Evolutionary conservation across 2,329 filamentous ascomycete species (phyloP).

Genomic region (Stemphylium vesicarium): DNA sequence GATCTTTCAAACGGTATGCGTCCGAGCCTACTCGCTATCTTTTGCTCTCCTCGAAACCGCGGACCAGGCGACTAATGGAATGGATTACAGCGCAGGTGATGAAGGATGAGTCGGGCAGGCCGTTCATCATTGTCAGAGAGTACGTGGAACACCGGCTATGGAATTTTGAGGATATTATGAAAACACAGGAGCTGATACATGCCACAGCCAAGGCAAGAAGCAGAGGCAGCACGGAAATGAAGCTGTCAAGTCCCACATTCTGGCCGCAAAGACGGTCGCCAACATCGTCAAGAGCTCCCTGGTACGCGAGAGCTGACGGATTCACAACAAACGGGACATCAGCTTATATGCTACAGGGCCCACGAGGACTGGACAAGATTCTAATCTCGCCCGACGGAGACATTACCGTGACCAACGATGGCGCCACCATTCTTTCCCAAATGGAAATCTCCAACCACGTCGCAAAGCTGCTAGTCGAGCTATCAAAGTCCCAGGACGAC

Average conservation of each 20-base stretch:
- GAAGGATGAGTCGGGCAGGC: constrained; percentile 96
- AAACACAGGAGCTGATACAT: constrained; percentile 31
- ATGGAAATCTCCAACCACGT: constrained; percentile 99
- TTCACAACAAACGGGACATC: neutral
- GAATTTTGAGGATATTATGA: neutral
- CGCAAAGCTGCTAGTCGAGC: constrained; percentile 92
- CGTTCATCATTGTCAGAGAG: constrained; percentile 98
- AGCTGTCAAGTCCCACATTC: constrained; percentile 97
- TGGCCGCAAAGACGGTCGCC: constrained; percentile 92
- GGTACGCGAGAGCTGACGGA: constrained; percentile 48
- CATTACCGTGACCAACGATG: constrained; percentile 99
- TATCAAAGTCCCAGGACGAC: constrained; percentile 98
- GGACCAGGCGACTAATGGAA: constrained; percentile 30
- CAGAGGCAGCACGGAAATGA: constrained; percentile 96
- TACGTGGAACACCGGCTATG: constrained; percentile 57
- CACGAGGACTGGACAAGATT: constrained; percentile 97
- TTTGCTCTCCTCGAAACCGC: constrained; percentile 6
- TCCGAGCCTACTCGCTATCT: constrained; percentile 4
- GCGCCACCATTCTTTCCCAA: constrained; percentile 92
- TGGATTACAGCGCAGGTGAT: constrained; percentile 69
- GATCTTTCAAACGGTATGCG: constrained; percentile 80
- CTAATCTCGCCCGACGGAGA: constrained; percentile 98
- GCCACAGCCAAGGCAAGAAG: constrained; percentile 87
- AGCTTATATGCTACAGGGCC: constrained; percentile 62
- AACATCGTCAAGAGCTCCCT: constrained; percentile 98